Evolutionary conservation across 306 rosid species (phyloP), one percentile per base, ranked within the genome.

Genomic region (Mimosa pudica): DNA sequence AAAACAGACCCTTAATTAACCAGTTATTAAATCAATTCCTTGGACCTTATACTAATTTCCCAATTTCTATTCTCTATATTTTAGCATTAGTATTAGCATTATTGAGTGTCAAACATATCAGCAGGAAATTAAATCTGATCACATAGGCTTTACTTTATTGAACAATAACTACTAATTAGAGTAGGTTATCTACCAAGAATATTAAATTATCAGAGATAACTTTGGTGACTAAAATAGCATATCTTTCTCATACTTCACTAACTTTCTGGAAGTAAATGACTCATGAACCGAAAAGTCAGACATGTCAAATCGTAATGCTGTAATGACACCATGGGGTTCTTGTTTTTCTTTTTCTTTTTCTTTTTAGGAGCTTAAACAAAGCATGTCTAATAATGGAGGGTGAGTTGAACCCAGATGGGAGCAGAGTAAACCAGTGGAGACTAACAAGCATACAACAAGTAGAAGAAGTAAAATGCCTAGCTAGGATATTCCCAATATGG

Each of bases 391-490:
- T 86, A 33, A 17, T 75, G 80, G 92, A 86, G 51, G 81, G 82
- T 12, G 98, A 92, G 32, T 0, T 91, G 46, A 80, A 83, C 42
- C 54, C 82, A 20, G 89, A 89, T 38, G 92, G 97, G 14, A 84
- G 33, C 24, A 72, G 77, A 13, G 76, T 72, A 18, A 89, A 87
- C 68, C 57, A 70, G 1, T 90, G 96, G 97, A 80, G 81, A 17
- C 80, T 92, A 0, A 77, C 78, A 6, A 85, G 85, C 85, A 82
- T 94, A 13, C 94, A 92, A 11, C 86, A 88, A 61, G 93, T 94
- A 0, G 97, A 92, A 84, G 94, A 94, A 38, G 72, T 90, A 0
- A 89, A 88, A 87, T 89, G 89, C 77, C 1, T 92, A 5, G 30
- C 79, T 0, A 83, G 90, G 83, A 78, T 86, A 4, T 35, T 82